Evolutionary conservation across 2,329 filamentous ascomycete species (phyloP).

Genomic region (Phyllosticta capitalensis): DNA sequence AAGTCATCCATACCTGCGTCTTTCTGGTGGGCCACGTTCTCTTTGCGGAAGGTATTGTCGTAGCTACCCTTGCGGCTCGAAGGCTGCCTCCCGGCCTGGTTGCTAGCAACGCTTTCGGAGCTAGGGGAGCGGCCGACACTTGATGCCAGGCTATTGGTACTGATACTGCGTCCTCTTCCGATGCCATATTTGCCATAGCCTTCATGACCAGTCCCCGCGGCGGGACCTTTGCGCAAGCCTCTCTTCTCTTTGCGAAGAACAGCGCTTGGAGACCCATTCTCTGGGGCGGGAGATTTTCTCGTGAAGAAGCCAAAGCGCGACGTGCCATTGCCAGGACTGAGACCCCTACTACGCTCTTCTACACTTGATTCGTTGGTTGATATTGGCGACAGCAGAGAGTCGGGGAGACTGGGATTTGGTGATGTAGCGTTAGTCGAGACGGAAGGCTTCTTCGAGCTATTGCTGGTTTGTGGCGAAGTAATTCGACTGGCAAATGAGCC

Average conservation of each 20-base stretch:
- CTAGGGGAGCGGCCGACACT: conserved; percentile 39
- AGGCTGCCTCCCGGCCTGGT: conserved; percentile 25
- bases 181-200: conserved; percentile 62
- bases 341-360: conserved; percentile 25
- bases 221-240: conserved; percentile 59
- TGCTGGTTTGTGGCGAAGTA: neutral
- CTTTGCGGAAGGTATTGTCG: conserved; percentile 31
- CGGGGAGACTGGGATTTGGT: conserved; percentile 23
- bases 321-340: conserved; percentile 48
- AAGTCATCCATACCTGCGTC: conserved; percentile 37
- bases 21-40: conserved; percentile 33
- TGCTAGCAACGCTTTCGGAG: conserved; percentile 29
- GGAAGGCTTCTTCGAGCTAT: conserved; percentile 1
- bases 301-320: conserved; percentile 71
- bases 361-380: conserved; percentile 15
- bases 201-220: conserved; percentile 90
- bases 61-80: conserved; percentile 35
- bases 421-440: conserved; percentile 19
- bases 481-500: neutral
- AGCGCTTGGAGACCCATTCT: conserved; percentile 31
- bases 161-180: conserved; percentile 54
- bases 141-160: conserved; percentile 40
- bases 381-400: conserved; percentile 18
- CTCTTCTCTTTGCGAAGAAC: conserved; percentile 46
- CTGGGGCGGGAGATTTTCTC: conserved; percentile 49